A percentile compares a stretch with the other conserved stretches of the same genome.
Evolutionary conservation across 1,284 basidiomycete species (phyloP).

Genomic region (Xerocomus minutiporus): DNA sequence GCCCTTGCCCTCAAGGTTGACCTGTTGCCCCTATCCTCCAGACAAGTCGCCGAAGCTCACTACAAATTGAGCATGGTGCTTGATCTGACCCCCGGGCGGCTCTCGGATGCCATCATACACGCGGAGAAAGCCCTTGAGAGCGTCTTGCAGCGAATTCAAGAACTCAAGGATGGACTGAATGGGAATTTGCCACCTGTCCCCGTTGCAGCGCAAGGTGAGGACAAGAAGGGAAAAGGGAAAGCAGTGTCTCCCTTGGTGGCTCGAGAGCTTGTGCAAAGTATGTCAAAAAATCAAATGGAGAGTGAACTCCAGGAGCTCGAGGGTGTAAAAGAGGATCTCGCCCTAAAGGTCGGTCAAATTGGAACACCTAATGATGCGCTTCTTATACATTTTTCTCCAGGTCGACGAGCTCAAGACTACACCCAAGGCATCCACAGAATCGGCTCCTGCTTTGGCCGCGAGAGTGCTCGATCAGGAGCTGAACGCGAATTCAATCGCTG

Average conservation of each 20-base stretch:
- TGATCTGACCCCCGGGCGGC: conserved; percentile 76
- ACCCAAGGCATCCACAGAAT: conserved; percentile 55
- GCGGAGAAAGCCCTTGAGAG: conserved; percentile 75
- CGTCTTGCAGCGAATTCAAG: conserved; percentile 63
- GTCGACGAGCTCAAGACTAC: conserved; percentile 82
- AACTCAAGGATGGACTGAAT: conserved; percentile 55
- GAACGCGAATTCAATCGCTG: conserved; percentile 35
- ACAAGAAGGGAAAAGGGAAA: conserved; percentile 69
- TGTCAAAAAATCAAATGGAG: conserved; percentile 67
- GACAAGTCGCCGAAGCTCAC: conserved; percentile 84
- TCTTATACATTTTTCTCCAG: conserved; percentile 35
- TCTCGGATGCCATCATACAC: conserved; percentile 75
- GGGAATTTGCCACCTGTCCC: conserved; percentile 33
- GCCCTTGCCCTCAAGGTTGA: conserved; percentile 67
- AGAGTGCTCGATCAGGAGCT: conserved; percentile 67
- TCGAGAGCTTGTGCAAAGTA: conserved; percentile 52
- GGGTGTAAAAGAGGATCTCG: conserved; percentile 74
- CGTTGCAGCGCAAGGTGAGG: conserved; percentile 18
- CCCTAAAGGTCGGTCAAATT: conserved; percentile 58
- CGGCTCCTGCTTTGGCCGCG: conserved; percentile 62
- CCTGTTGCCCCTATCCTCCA: conserved; percentile 73
- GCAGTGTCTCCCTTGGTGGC: conserved; percentile 40
- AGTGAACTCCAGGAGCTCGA: conserved; percentile 73
- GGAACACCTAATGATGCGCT: background rate
- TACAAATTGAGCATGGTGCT: conserved; percentile 88